Conservation (phyloP, 139 green algal species). For the Tetradesmus obliquus region DNA sequence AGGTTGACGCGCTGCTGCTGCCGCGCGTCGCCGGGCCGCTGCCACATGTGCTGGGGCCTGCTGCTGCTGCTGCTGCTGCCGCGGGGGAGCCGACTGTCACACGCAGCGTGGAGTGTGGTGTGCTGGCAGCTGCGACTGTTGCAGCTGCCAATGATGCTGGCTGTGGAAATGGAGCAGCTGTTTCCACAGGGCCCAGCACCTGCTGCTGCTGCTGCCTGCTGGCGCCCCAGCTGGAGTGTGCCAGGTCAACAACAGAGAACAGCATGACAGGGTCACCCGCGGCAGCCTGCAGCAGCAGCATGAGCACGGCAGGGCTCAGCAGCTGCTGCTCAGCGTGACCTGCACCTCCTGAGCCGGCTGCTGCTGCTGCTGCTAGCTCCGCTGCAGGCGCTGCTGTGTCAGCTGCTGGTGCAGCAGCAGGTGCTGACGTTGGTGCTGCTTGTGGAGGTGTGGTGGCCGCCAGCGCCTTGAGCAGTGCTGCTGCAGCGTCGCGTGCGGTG, state of each 20-base stretch:
- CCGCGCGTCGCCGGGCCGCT: background rate
- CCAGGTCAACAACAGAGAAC: background rate
- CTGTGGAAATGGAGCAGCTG: background rate
- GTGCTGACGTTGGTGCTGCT: background rate
- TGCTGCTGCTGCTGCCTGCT: constrained; percentile 8
- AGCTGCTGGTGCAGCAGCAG: background rate
- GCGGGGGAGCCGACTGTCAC: background rate
- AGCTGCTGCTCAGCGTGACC: background rate
- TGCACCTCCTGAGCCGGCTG: background rate
- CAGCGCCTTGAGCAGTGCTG: background rate
- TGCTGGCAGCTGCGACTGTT: background rate
- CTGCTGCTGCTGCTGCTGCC: constrained; percentile 4
- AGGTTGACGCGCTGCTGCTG: constrained; percentile 2
- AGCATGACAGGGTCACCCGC: constrained; percentile 8
- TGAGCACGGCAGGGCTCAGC: background rate
- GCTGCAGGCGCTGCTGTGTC: background rate
- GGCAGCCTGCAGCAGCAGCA: constrained; percentile 26
- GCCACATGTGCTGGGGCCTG: background rate
- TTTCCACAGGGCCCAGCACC: background rate
- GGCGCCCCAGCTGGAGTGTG: background rate
- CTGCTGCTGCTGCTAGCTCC: background rate
- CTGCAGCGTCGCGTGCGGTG: background rate
- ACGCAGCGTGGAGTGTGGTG: background rate
- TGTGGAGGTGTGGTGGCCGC: background rate
- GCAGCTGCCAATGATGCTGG: background rate